Base-by-base conservation (phyloP, 495 filamentous ascomycete species). In the Neurospora sp. region DNA sequence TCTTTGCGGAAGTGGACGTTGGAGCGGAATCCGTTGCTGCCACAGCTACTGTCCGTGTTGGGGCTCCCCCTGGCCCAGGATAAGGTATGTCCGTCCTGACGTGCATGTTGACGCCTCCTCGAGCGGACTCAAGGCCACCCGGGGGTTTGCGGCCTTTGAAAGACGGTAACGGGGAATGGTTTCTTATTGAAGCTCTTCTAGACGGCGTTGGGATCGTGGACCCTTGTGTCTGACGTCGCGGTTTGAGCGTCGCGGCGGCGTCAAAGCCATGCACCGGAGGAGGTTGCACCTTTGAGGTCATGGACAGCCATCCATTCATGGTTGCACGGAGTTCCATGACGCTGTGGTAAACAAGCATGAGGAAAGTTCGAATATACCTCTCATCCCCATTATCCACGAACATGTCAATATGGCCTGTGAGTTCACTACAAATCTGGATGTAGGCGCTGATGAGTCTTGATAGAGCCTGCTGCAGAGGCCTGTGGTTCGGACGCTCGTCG, bases 281-380 rank as follows among this genome's bases (percentile, higher is more conserved):
- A 18, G 54, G 23, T 66, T 4, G 1, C 54, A 2, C 7, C 8
- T 3, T 35, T 23, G 69, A 39, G 31, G 23, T 16, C 5, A 71
- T 20, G 12, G 74, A 54, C 27, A 74, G 75, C 72, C 62, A 73
- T 39, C 70, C 69, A 35, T 39, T 31, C 42, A 82, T 79, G 8
- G 81, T 81, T n/a, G 81, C 81, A 23, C 85, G 89, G 44, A 93
- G 81, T 77, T 97, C 93, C 74, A 92, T 87, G 35, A 92, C 86
- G 74, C 91, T 91, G 38, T 92, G 91, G 78, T 92, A 95, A 14
- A 94, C 83, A 76, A 90, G 89, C 73, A 94, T 85, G 82, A 97
- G 86, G 59, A 95, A 83, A 0, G 90, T 93, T 10, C 94, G 89
- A 70, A 94, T 88, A 77, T 94, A 93, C 20, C 89, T 87, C 8